Evolutionary conservation across 108 stramenopile genomes (phyloP).

Genomic region (Cyclotella sp.): DNA sequence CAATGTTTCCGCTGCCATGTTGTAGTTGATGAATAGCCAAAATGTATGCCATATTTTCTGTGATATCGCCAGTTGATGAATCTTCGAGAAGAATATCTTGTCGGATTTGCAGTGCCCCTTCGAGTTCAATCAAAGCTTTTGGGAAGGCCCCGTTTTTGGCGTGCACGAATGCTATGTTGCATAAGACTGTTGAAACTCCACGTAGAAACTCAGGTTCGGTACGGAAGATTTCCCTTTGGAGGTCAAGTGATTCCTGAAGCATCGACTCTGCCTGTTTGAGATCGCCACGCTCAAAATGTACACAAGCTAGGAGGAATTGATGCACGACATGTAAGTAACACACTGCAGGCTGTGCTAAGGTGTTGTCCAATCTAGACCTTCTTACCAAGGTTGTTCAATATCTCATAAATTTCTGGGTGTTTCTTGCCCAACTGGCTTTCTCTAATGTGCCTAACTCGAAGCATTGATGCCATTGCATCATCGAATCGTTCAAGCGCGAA

Average conservation of each 20-base stretch:
- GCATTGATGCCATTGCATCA: constrained; percentile 40
- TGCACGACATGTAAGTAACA: too few species aligned
- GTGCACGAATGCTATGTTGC: constrained; percentile 47
- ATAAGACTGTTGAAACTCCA: constrained; percentile 36
- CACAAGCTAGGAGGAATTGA: constrained; percentile 17
- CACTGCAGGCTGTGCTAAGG: too few species aligned
- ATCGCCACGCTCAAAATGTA: constrained; percentile 41
- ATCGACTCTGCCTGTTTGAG: constrained; percentile 33
- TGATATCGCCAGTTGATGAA: constrained; percentile 24
- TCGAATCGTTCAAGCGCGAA: constrained; percentile 49
- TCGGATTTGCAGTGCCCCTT: constrained; percentile 51
- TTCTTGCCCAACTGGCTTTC: constrained; percentile 29
- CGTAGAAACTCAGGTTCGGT: constrained; percentile 40
- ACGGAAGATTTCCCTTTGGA: constrained; percentile 40
- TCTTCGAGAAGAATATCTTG: constrained; percentile 45
- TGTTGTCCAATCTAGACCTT: too few species aligned
- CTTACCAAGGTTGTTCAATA: constrained; percentile 34
- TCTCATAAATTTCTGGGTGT: constrained; percentile 37
- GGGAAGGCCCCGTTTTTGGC: constrained; percentile 45
- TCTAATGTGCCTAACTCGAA: constrained; percentile 34
- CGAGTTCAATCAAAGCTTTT: constrained; percentile 50
- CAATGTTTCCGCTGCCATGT: constrained; percentile 44
- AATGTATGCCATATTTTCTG: constrained; percentile 49
- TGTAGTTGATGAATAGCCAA: constrained; percentile 51
- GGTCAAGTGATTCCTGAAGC: constrained; percentile 46